Base-by-base conservation (phyloP, 2,329 filamentous ascomycete genomes). In the Hypoxylon sp. region DNA sequence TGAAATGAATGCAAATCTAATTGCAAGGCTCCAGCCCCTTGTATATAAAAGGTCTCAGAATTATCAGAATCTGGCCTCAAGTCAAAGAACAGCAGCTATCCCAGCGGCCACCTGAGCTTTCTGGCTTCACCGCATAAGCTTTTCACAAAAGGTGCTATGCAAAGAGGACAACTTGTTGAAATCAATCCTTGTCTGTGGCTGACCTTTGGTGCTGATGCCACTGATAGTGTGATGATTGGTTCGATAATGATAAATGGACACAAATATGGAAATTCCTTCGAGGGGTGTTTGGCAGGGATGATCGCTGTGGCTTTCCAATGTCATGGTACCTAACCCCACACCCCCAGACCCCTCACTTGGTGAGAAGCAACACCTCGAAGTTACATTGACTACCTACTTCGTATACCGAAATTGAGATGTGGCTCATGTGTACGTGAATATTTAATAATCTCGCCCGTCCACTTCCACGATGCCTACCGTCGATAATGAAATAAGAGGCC, bases 401-500 rank as follows among this genome's bases (percentile, higher is more conserved):
- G n/a, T n/a, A n/a, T 4, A 32, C 30, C 30, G 11, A 32, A 32
- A 4, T 32, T 32, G 30, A 43, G 19, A 17, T 30, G 13, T 15
- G 34, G 4, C 15, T 49, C 22, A 49, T 24, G 26, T 32, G 19
- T 20, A 26, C n/a, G 2, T 47, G 5, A 6, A 24, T 54, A 44
- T 24, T 54, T 26, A 48, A 13, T 46, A 46, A n/a, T 6, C 48
- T 53, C 43, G 10, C 54, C 59, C 55, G 8, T 52, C 24, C 3
- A 37, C 44, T 43, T 24, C 17, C 28, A 59, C 47, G 17, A 76
- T 75, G 73, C 37, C 71, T 24, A 68, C 62, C 48, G 71, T 73
- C 44, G 74, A 77, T 67, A 77, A 77, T 64, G 70, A 70, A 22
- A 69, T 77, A 17, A 68, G 61, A 34, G 75, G 76, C 28, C 74